These are phyloP conservation scores for Metschnikowia matae DNA, from an alignment of 805 yeast species.

Conservation along the genomic window DNA sequence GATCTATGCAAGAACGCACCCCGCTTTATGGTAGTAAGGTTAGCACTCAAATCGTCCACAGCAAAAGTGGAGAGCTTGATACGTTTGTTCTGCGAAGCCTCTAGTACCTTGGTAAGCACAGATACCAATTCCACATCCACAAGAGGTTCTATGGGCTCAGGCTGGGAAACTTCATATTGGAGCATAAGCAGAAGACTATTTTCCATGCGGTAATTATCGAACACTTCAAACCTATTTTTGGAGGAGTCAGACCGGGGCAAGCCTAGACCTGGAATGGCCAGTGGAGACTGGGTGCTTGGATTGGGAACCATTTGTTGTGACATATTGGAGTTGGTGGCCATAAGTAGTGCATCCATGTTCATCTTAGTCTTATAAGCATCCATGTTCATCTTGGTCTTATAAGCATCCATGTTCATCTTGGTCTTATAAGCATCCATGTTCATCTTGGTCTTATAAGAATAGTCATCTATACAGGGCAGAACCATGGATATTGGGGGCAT, in stretches of 20 bases:
- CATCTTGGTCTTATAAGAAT: no score
- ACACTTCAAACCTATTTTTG: background rate
- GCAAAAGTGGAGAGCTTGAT: slow-evolving; percentile 17
- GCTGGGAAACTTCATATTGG: background rate
- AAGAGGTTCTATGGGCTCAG: background rate
- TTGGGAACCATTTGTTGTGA: background rate
- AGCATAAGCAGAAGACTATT: background rate
- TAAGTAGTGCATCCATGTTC: slow-evolving; percentile 1
- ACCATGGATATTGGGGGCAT: slow-evolving; percentile 11
- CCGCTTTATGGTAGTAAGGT: slow-evolving; percentile 18
- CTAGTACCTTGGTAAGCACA: slow-evolving; percentile 18
- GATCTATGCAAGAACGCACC: slow-evolving; percentile 3
- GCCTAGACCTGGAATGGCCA: background rate
- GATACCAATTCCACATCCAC: slow-evolving; percentile 15
- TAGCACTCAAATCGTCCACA: slow-evolving; percentile 26
- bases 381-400: background rate
- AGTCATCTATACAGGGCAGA: slow-evolving; percentile 1
- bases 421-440: no score
- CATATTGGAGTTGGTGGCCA: slow-evolving; percentile 3
- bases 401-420: no score
- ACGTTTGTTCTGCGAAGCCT: slow-evolving; percentile 18
- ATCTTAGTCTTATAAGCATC: background rate
- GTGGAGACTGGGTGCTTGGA: background rate
- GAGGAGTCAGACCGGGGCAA: background rate
- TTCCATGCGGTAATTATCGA: background rate